phyloP scores from a whole-genome alignment of 345 rosid genomes.

The Salix koriyanagi region DNA sequence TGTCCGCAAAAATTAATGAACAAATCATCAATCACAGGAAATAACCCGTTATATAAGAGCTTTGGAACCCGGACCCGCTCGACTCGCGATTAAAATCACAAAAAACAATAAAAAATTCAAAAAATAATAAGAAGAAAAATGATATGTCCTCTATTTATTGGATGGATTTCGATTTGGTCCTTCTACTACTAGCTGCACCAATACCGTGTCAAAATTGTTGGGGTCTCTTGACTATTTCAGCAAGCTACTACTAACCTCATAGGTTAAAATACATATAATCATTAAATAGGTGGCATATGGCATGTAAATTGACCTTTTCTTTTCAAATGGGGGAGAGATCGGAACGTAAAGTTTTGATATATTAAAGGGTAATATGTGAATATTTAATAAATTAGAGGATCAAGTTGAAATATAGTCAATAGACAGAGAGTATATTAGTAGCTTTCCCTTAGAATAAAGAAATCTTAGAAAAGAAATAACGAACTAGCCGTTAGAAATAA shows the following conservation, averaged over 20 bases:
- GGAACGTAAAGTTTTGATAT: too few relatives aligned
- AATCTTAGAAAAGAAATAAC: neutral
- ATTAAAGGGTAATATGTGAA: neutral
- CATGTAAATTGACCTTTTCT: too few relatives aligned
- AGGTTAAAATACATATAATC: too few relatives aligned
- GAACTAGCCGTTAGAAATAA: conserved; percentile 28
- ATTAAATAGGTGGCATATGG: too few relatives aligned
- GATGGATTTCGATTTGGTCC: neutral
- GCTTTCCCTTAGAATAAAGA: neutral
- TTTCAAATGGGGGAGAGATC: too few relatives aligned
- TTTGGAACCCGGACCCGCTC: conserved; percentile 2
- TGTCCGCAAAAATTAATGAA: too few relatives aligned
- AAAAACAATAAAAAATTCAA: neutral
- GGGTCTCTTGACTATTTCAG: neutral
- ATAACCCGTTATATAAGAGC: neutral
- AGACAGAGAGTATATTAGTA: neutral
- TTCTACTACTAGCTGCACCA: neutral
- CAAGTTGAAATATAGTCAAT: neutral
- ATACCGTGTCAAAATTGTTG: neutral
- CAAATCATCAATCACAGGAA: neutral
- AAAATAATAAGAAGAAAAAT: neutral
- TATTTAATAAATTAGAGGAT: neutral
- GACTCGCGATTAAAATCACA: neutral
- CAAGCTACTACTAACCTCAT: neutral
- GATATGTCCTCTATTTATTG: neutral